phyloP scores from a whole-genome alignment of 257 asterid species.

The Eucommia ulmoides region DNA sequence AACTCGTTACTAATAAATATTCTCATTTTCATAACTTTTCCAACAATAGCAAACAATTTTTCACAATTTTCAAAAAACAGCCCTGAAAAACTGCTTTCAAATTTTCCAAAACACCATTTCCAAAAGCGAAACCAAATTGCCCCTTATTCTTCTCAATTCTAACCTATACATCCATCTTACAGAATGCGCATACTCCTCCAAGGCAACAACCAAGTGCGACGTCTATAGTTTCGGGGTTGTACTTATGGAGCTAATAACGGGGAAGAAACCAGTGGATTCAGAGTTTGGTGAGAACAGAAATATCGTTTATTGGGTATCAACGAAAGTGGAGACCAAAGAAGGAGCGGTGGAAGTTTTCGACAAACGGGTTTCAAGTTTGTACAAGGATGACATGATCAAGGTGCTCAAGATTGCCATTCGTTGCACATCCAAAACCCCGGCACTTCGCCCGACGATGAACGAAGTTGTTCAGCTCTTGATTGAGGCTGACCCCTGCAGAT shows the following conservation, averaged over 20 bases:
- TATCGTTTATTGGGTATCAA: not conserved
- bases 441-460: not conserved
- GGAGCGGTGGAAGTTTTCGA: not conserved
- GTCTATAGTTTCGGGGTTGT: not conserved
- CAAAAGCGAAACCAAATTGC: too few species aligned
- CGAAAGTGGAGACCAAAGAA: not conserved
- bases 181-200: conserved; percentile 1
- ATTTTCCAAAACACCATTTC: too few species aligned
- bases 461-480: conserved; percentile 1
- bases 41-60: too few species aligned
- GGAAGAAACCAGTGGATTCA: conserved; percentile 1
- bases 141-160: too few species aligned
- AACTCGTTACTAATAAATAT: too few species aligned
- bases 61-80: too few species aligned
- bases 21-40: too few species aligned
- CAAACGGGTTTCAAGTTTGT: not conserved
- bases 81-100: too few species aligned
- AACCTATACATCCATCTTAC: too few species aligned
- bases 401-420: conserved; percentile 2
- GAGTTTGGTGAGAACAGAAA: conserved; percentile 1
- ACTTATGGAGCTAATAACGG: not conserved
- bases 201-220: conserved; percentile 3
- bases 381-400: not conserved
- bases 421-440: not conserved
- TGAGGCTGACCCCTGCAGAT: conserved; percentile 1